Evolutionary conservation across 2,329 filamentous ascomycete genomes (phyloP).

Genomic region (Didymella glomerata): DNA sequence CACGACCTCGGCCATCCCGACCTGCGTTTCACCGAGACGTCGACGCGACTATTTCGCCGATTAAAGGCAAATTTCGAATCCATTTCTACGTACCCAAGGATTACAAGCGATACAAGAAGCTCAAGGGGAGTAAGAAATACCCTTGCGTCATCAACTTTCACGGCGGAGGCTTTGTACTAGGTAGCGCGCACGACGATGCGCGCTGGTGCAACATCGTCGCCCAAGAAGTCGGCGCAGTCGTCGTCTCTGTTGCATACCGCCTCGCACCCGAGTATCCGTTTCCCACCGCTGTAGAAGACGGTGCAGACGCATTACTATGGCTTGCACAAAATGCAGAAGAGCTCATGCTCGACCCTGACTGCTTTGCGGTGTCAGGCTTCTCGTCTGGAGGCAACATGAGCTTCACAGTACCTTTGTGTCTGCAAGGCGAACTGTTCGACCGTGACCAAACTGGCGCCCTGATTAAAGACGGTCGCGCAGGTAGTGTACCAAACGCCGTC

Average conservation of each 20-base stretch:
- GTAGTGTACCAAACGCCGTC: conserved; percentile 38
- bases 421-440: conserved; percentile 59
- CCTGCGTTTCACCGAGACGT: conserved; percentile 68
- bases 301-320: conserved; percentile 68
- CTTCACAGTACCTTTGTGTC: conserved; percentile 67
- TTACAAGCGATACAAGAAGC: conserved; percentile 55
- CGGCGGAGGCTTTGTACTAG: conserved; percentile 69
- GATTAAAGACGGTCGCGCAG: conserved; percentile 41
- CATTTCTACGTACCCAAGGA: conserved; percentile 68
- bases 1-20: conserved; percentile 66
- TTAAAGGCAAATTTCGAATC: conserved; percentile 60
- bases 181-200: conserved; percentile 67
- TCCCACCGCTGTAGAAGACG: conserved; percentile 70
- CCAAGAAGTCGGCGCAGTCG: conserved; percentile 64
- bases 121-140: conserved; percentile 56
- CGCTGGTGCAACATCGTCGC: conserved; percentile 67
- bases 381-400: conserved; percentile 70
- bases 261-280: conserved; percentile 69
- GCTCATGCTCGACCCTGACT: conserved; percentile 64
- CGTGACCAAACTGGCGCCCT: conserved; percentile 38
- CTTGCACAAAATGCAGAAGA: conserved; percentile 64
- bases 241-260: conserved; percentile 69
- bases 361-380: conserved; percentile 68
- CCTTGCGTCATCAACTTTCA: conserved; percentile 71
- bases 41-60: conserved; percentile 57